These are phyloP conservation scores for Naganishia sp. DNA, from an alignment of 1,284 basidiomycete genomes.

Conservation along the genomic window DNA sequence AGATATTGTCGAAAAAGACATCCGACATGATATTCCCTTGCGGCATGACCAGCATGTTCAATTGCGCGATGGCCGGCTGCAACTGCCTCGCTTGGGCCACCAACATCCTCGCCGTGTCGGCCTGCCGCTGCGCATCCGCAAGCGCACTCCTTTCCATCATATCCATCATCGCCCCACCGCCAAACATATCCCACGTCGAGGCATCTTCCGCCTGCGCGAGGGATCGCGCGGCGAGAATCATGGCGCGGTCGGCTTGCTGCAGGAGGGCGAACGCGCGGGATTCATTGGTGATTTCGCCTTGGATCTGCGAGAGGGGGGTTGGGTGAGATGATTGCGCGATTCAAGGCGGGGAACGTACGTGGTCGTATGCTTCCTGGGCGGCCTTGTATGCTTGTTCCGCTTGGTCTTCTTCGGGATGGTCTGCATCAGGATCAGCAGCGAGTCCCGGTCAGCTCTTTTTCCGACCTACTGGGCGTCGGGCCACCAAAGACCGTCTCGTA, in stretches of 20 bases:
- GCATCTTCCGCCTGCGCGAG: slow-evolving; percentile 28
- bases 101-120: slow-evolving; percentile 36
- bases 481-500: slow-evolving; percentile 35
- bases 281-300: slow-evolving; percentile 36
- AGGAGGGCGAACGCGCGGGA: slow-evolving; percentile 34
- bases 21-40: slow-evolving; percentile 37
- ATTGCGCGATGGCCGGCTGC: slow-evolving; percentile 33
- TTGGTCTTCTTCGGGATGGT: slow-evolving; percentile 37
- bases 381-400: slow-evolving; percentile 29
- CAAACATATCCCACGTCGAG: slow-evolving; percentile 33
- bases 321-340: neutral
- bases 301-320: slow-evolving; percentile 20
- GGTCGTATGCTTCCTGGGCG: slow-evolving; percentile 27
- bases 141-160: slow-evolving; percentile 35
- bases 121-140: slow-evolving; percentile 36
- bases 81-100: slow-evolving; percentile 37
- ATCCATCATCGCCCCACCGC: slow-evolving; percentile 31
- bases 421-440: neutral
- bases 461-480: slow-evolving; percentile 32
- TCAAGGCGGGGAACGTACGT: slow-evolving; percentile 7
- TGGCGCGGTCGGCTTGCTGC: slow-evolving; percentile 28
- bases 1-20: slow-evolving; percentile 40
- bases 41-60: slow-evolving; percentile 33
- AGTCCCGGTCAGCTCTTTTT: too few species aligned
- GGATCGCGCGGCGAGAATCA: slow-evolving; percentile 22